Base-by-base conservation (phyloP, 163 green algal species). In the Volvox carteri region DNA sequence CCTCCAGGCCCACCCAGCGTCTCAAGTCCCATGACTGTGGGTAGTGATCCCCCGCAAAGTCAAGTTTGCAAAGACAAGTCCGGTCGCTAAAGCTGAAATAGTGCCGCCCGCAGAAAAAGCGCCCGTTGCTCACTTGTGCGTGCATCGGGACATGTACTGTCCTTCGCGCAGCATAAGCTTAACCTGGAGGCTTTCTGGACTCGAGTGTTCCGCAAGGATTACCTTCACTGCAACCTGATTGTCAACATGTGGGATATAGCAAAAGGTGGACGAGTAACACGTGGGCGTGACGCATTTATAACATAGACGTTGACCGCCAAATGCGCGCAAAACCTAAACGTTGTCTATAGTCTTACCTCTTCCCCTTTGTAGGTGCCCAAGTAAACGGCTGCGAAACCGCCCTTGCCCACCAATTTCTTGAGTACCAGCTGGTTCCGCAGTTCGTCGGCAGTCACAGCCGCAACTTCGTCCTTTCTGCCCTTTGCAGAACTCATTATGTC, bases 131-230 rank as follows among this genome's bases (percentile, higher is more conserved):
- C 23, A 88, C 83, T 28, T 88, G 83, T 88, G 83, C 19, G 50
- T 88, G 50, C 46, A 68, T 14, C 83, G 67, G 7, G 48, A 48
- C 83, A 88, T 88, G 83, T 88, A 88, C 68, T 88, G 83, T 25
- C 83, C 83, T 33, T 88, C 83, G 4, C 83, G 48, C 48, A 88
- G 50, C 30, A 88, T 39, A 0, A 81, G 68, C 37, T 81, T 83
- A 37, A 88, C 68, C 25, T 88, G 83, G 11, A 54, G 9, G 62
- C 58, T 54, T 37, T 56, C 62, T 16, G 44, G 33, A 6, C 14
- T 52, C 5, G 62, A 21, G 35, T 87, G 81, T 12, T 87, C 81
- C 19, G 81, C 65, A 39, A 87, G 67, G 9, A 87, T 80, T 30
- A 87, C 65, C 23, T 87, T 87, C 1, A 87, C 81, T 0, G 81